These are phyloP conservation scores for Aspergillus sp. DNA, from an alignment of 2,329 filamentous ascomycete genomes.

Conservation along the genomic window DNA sequence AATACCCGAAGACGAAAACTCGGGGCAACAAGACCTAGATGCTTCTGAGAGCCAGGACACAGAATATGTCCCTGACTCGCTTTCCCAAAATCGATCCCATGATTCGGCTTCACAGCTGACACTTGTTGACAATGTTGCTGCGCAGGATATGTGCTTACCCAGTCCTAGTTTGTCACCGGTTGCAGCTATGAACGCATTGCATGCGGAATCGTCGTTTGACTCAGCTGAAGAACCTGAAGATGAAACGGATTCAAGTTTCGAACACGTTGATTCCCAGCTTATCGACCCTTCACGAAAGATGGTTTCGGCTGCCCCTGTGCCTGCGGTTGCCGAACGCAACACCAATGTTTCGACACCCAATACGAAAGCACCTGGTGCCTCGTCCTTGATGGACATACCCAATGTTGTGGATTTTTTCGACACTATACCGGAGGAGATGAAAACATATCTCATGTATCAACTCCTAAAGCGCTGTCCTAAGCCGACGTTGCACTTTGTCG, in stretches of 20 bases:
- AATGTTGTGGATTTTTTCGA: slow-evolving; percentile 88
- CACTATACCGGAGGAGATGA: slow-evolving; percentile 84
- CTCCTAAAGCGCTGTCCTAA: slow-evolving; percentile 84
- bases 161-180: slow-evolving; percentile 91
- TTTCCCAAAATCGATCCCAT: slow-evolving; percentile 19
- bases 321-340: slow-evolving; percentile 12
- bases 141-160: slow-evolving; percentile 87
- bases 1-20: slow-evolving; percentile 1
- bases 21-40: slow-evolving; percentile 5
- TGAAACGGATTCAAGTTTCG: slow-evolving; percentile 46
- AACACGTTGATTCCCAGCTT: slow-evolving; percentile 33
- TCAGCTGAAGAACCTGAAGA: slow-evolving; percentile 40
- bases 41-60: slow-evolving; percentile 24
- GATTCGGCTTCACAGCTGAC: slow-evolving; percentile 39
- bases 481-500: slow-evolving; percentile 84
- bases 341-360: slow-evolving; percentile 4
- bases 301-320: slow-evolving; percentile 11
- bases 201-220: slow-evolving; percentile 44
- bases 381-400: slow-evolving; percentile 72
- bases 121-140: slow-evolving; percentile 66
- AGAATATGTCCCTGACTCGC: slow-evolving; percentile 23
- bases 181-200: slow-evolving; percentile 68
- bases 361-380: slow-evolving; percentile 27
- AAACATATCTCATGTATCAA: slow-evolving; percentile 96
- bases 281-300: slow-evolving; percentile 22